phyloP scores from a whole-genome alignment of 805 yeast genomes.

The Candida sithepensis region DNA sequence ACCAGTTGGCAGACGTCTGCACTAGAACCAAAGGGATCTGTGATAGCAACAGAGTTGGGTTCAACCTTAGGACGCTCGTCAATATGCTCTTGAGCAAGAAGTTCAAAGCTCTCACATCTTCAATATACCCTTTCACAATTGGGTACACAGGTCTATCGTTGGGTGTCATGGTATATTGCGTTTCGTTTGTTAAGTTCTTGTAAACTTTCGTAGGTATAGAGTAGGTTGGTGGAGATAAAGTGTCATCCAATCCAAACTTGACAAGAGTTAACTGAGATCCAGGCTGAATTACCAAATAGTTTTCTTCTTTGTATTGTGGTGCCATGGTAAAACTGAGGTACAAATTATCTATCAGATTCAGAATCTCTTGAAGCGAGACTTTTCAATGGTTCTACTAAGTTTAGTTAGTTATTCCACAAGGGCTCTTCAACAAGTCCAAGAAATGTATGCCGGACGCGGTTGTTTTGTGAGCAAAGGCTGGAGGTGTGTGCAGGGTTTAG shows the following conservation, averaged over 20 bases:
- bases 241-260: conserved; percentile 75
- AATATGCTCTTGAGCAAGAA: conserved; percentile 53
- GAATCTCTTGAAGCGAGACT: no score
- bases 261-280: conserved; percentile 75
- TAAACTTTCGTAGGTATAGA: conserved; percentile 73
- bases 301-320: conserved; percentile 33
- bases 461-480: no score
- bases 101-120: conserved; percentile 65
- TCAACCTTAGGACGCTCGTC: conserved; percentile 41
- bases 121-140: conserved; percentile 59
- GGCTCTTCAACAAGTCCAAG: no score
- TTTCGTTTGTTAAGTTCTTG: conserved; percentile 22
- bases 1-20: conserved; percentile 63
- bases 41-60: conserved; percentile 25
- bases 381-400: not conserved
- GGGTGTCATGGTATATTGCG: conserved; percentile 35
- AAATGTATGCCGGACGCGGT: no score
- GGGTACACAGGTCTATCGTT: conserved; percentile 53
- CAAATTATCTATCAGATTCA: no score
- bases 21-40: conserved; percentile 68
- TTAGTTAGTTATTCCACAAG: no score
- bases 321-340: conserved; percentile 30
- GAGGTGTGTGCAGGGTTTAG: no score
- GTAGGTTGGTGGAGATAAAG: conserved; percentile 70
- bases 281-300: conserved; percentile 59